Evolutionary conservation across 176 grass and related monocot species (phyloP).

Genomic region (Elaeis guineensis): DNA sequence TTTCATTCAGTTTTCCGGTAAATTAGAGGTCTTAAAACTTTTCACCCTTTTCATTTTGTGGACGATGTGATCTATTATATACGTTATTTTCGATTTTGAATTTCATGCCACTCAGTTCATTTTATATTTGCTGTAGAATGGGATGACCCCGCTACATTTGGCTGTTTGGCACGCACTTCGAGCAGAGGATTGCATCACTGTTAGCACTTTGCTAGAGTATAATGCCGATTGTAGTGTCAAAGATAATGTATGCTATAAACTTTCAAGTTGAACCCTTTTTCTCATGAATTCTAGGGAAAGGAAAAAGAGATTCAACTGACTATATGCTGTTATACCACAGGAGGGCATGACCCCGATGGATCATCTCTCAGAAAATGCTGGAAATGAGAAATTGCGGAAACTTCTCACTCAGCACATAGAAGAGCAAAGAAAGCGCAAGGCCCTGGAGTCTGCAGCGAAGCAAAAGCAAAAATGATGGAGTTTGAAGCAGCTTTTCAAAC

Average conservation of each 20-base stretch:
- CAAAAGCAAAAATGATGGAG: slow-evolving; percentile 49
- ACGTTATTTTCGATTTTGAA: too few species aligned
- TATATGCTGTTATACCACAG: slow-evolving; percentile 21
- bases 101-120: neutral
- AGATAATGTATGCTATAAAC: slow-evolving; percentile 56
- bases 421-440: slow-evolving; percentile 75
- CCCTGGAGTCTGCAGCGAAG: slow-evolving; percentile 54
- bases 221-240: slow-evolving; percentile 77
- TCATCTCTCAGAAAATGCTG: slow-evolving; percentile 47
- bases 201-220: slow-evolving; percentile 56
- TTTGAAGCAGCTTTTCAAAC: slow-evolving; percentile 86
- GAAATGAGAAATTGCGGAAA: slow-evolving; percentile 45
- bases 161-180: slow-evolving; percentile 90
- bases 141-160: slow-evolving; percentile 93
- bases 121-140: slow-evolving; percentile 58
- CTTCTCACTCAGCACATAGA: slow-evolving; percentile 57
- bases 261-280: too few species aligned
- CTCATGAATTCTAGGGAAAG: neutral
- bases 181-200: slow-evolving; percentile 51
- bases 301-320: neutral
- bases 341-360: slow-evolving; percentile 76
- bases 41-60: too few species aligned
- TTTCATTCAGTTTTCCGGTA: too few species aligned
- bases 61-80: too few species aligned
- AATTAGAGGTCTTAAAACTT: too few species aligned